Base-by-base conservation (phyloP, 495 filamentous ascomycete species). In the Talaromyces liani region DNA sequence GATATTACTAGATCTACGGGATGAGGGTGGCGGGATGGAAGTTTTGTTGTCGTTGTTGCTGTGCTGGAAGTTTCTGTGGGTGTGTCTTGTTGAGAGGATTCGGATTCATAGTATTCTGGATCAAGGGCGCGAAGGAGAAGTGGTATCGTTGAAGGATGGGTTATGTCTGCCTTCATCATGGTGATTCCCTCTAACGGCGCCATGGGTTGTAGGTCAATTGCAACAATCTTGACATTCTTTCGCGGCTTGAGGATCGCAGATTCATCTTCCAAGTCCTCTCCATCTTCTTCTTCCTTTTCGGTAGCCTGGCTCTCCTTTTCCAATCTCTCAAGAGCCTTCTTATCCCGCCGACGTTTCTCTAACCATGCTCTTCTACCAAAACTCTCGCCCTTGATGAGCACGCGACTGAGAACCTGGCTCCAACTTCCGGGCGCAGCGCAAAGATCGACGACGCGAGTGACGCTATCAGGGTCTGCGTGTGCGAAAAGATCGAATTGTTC, bases 391-490 rank as follows among this genome's bases (percentile, higher is more conserved):
- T 93, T 93, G 70, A 97, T 95, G 49, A 98, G 74, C 1, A 96
- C 89, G 29, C 95, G 84, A 16, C 92, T 97, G 9, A 98, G 85
- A 0, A 98, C 94, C 72, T 98, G 94, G 16, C 89, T 93, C 94
- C 94, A 98, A 70, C 91, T 94, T 22, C 94, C 94, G 0, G 94
- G 94, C 1, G 94, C 94, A 45, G 94, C 94, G 72, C 94, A 98
- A 39, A 98, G 85, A 72, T 98, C 94, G 33, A 98, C 92, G 1
- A 98, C 94, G 49, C 94, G 84, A n/a, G 90, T 93, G 57, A 96
- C 91, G 58, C 79, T 80, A 64, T 83, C 78, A 25, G 77, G 78
- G 63, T 78, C 70, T 68, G 79, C 77, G 61, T 80, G 74, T 58
- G 88, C 81, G 75, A 98, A 96, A 54, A 98, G 85, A 71, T 96